Evolutionary conservation across 2,329 filamentous ascomycete species (phyloP).

Genomic region (Epicoccum nigrum): DNA sequence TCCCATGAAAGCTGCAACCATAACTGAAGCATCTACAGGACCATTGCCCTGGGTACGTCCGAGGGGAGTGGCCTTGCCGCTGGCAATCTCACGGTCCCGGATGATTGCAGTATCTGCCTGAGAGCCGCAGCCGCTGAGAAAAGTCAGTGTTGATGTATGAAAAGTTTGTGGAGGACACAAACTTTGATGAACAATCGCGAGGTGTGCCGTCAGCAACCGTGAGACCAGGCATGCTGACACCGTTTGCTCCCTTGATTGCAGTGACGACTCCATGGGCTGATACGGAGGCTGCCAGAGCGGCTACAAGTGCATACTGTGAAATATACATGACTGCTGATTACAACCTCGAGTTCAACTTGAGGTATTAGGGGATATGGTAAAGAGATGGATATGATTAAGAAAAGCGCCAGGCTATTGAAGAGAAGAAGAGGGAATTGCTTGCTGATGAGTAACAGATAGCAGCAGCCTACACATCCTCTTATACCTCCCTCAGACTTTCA

Average conservation of each 20-base stretch:
- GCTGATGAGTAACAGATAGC: conserved; percentile 22
- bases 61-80: conserved; percentile 61
- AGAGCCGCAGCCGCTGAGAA: conserved; percentile 60
- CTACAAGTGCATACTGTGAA: conserved; percentile 33
- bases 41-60: conserved; percentile 69
- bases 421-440: conserved; percentile 21
- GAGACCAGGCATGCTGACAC: conserved; percentile 67
- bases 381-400: conserved; percentile 12
- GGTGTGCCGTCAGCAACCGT: conserved; percentile 70
- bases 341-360: conserved; percentile 26
- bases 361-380: conserved; percentile 3
- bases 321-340: conserved; percentile 35
- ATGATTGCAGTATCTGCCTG: conserved; percentile 74
- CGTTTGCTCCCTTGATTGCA: conserved; percentile 64
- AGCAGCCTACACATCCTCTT: conserved; percentile 21
- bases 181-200: conserved; percentile 65
- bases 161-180: neutral
- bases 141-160: conserved; percentile 19
- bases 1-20: conserved; percentile 67
- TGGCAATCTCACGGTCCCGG: conserved; percentile 63
- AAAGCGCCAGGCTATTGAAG: conserved; percentile 31
- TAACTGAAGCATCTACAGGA: conserved; percentile 63
- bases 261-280: conserved; percentile 65
- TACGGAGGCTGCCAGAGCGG: conserved; percentile 48
- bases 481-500: conserved; percentile 19